Base-by-base conservation (phyloP, 176 grass and related monocot species). In the Juncus inflexus region DNA sequence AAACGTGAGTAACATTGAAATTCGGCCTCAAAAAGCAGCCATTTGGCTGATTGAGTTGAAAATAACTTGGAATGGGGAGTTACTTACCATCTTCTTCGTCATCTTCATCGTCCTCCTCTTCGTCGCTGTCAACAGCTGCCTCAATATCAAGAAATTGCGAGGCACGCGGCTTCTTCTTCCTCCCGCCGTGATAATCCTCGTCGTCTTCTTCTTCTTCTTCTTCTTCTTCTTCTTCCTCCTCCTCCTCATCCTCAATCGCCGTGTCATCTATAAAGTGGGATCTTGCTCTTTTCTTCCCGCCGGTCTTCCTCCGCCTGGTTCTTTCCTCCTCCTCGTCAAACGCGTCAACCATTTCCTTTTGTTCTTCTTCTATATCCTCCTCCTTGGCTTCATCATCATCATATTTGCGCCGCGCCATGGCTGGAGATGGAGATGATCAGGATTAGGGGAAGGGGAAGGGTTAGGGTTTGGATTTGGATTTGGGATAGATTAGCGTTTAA, bases 31-130 rank as follows among this genome's bases (percentile, higher is more conserved):
- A n/a, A n/a, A n/a, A n/a, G n/a, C n/a, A n/a, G 61, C 58, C 52
- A 28, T 56, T 9, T 11, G 73, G 38, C 19, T 74, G 50, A 5
- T 12, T 61, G 15, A 14, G 43, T 12, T 15, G 37, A 40, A 52
- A 55, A 12, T 42, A 77, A 58, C 28, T 63, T 50, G 54, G 51
- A 12, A 55, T 9, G 12, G 12, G 12, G 56, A n/a, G 3, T 61
- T 6, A 35, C 67, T 80, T 84, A 90, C 95, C 89, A 2, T 99
- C 89, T 55, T 99, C 95, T 38, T 85, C 95, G 12, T 99, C 89
- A 35, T 87, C 89, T 2, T 99, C 94, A 14, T 99, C 95, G 53
- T 99, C 95, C 56, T 94, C 95, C 35, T 90, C 89, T 8, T 99
- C 95, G n/a, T 90, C 95, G 51, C 85, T 86, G 15, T 99, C 95